Evolutionary conservation across 805 yeast species (phyloP).

Genomic region (Starmerella ratchasimensis): DNA sequence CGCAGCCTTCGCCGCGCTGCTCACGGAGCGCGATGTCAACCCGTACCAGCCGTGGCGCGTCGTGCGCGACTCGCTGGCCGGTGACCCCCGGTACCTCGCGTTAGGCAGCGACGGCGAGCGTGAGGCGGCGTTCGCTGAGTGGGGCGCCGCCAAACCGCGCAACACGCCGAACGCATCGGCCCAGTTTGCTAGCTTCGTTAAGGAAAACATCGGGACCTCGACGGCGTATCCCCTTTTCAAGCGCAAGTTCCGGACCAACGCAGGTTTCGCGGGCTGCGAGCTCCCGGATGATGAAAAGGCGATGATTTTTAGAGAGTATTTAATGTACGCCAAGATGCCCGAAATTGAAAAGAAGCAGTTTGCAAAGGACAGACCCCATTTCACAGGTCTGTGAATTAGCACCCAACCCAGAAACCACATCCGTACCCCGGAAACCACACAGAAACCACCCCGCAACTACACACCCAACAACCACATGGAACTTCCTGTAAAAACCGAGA

Average conservation of each 20-base stretch:
- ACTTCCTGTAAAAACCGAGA: no score
- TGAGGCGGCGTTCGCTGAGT: slow-evolving; percentile 32
- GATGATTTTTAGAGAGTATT: slow-evolving; percentile 28
- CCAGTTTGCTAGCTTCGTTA: slow-evolving; percentile 24
- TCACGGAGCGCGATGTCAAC: slow-evolving; percentile 28
- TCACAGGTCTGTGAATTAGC: neutral
- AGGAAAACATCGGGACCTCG: slow-evolving; percentile 20
- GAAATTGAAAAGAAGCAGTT: neutral
- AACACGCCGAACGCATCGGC: neutral
- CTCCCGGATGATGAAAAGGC: slow-evolving; percentile 30
- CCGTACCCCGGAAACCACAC: no score
- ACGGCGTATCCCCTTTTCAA: slow-evolving; percentile 31
- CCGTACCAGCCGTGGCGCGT: slow-evolving; percentile 38
- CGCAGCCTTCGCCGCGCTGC: slow-evolving; percentile 26
- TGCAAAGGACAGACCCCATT: neutral
- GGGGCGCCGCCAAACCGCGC: slow-evolving; percentile 25
- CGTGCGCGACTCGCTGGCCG: slow-evolving; percentile 31
- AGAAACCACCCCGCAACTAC: no score
- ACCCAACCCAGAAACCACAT: no score
- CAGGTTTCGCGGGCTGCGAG: slow-evolving; percentile 19
- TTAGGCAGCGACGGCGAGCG: slow-evolving; percentile 29
- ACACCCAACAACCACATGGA: no score
- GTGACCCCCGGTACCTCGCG: slow-evolving; percentile 32
- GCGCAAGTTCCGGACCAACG: slow-evolving; percentile 25
- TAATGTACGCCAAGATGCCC: neutral